Base-by-base conservation (phyloP, 2,329 filamentous ascomycete genomes). In the Botrytis medusae region DNA sequence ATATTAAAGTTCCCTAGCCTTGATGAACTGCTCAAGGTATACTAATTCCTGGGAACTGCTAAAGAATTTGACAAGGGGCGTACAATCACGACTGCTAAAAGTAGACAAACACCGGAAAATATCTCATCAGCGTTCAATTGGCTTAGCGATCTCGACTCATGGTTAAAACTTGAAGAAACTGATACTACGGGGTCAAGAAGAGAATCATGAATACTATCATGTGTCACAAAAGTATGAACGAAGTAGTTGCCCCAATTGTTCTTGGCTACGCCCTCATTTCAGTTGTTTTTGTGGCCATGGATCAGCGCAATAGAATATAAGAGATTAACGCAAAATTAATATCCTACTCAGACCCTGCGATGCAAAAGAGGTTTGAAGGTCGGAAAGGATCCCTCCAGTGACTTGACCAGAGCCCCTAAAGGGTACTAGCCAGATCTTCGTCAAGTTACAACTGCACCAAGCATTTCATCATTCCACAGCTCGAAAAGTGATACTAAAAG, bases 51-150 rank as follows among this genome's bases (percentile, higher is more conserved):
- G n/a, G n/a, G 44, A 16, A 81, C 82, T 75, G 79, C 72, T 46
- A 81, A 79, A 6, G 74, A 46, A 7, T 84, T 84, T 74, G 63
- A 82, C 25, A 71, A 51, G 20, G 76, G 78, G 74, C 79, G 79
- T 76, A 25, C 68, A 74, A 78, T 72, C 44, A 77, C 7, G 62
- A 59, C 0, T 75, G 74, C 14, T 85, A 81, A 72, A 75, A 75
- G 2, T 16, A 5, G 25, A 51, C 5, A 6, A 8, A 68, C 18
- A 54, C 29, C 22, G 16, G 5, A 7, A 51, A 54, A 40, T 54
- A 40, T 22, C 5, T n/a, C 44, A 54, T 9, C 9, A 22, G 4
- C 0, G 1, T 51, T 68, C 14, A 32, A 12, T 18, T 29, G 8
- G 7, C 51, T 40, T 12, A 4, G 20, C 3, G 7, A 48, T n/a